phyloP scores from a whole-genome alignment of 2,329 filamentous ascomycete genomes.

The Ceratocystis huliohia region DNA sequence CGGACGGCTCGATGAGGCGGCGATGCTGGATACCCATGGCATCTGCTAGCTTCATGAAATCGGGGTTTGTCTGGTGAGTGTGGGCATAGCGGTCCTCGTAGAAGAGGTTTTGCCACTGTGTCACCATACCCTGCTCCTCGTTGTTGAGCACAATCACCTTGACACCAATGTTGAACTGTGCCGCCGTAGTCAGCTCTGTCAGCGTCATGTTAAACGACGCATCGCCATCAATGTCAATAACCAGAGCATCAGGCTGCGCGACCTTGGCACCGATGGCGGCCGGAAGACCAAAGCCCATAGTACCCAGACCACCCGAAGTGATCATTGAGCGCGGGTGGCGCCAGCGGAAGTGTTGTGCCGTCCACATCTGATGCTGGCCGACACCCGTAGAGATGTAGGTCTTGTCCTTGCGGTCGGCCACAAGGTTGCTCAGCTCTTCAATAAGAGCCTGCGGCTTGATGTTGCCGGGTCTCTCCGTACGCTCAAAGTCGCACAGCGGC shows the following conservation, averaged over 20 bases:
- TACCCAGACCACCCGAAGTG: constrained; percentile 78
- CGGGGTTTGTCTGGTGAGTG: constrained; percentile 79
- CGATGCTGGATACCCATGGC: constrained; percentile 77
- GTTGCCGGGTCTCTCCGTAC: constrained; percentile 56
- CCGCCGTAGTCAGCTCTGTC: constrained; percentile 82
- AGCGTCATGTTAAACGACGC: constrained; percentile 99
- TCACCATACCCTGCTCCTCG: constrained; percentile 94
- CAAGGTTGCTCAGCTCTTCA: constrained; percentile 76
- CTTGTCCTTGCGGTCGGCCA: constrained; percentile 62
- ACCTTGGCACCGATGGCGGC: constrained; percentile 94
- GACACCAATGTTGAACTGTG: constrained; percentile 91
- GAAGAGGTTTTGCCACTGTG: constrained; percentile 90
- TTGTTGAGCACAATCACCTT: constrained; percentile 95
- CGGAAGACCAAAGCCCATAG: constrained; percentile 88
- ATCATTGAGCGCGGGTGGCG: constrained; percentile 84
- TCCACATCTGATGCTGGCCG: constrained; percentile 98
- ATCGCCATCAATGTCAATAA: constrained; percentile 93
- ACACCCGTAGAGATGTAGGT: constrained; percentile 90
- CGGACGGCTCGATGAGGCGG: constrained; percentile 58
- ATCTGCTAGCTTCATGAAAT: constrained; percentile 84
- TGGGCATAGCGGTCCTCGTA: constrained; percentile 81
- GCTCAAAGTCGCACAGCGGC: constrained; percentile 72
- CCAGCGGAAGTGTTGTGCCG: constrained; percentile 94
- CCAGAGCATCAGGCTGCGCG: constrained; percentile 58
- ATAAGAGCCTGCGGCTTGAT: constrained; percentile 95